Base-by-base conservation (phyloP, 768 basidiomycete genomes). In the Panellus pusillus region DNA sequence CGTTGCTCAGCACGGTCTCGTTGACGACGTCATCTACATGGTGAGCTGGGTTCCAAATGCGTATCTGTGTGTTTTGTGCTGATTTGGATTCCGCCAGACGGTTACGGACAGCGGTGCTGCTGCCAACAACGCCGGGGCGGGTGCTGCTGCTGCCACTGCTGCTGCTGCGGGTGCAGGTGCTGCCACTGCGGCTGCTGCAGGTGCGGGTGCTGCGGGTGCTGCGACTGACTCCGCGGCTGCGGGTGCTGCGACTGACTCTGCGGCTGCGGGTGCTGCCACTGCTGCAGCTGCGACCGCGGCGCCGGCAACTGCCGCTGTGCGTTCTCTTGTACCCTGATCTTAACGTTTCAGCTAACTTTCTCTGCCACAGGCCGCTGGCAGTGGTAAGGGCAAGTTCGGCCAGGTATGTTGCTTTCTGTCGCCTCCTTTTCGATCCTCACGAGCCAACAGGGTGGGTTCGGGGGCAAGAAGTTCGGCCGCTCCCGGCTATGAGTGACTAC, bases 21-120 rank as follows among this genome's bases (percentile, higher is more conserved):
- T 84, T 29, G 82, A 87, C 64, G 85, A 89, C 63, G 72, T 71
- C 45, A 64, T 81, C 67, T 86, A 86, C 68, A 79, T 84, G 56
- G 32, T 35, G 32, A 35, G 32, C 14, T 14, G 14, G 14, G 9
- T 14, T 35, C 3, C 3, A 8, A 14, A 9, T 4, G 11, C 8
- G 32, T 3, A 35, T 35, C 59, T 79, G 74, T 38, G 4, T 37
- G 32, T 39, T 49, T 55, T 17, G 8, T 24, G 36, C 44, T 57
- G 43, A 46, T 54, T 31, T 47, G 14, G 37, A 72, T 73, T 73
- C 74, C 62, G 7, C 3, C 14, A 35, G 32, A 73, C 72, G 47
- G 64, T 65, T 36, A 57, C 59, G 35, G 65, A 55, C 50, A 58
- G 56, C 42, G 68, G 59, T 47, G 65, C 48, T 38, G 59, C 54